Base-by-base conservation (phyloP, 306 rosid species). In the Quercus dentata region DNA sequence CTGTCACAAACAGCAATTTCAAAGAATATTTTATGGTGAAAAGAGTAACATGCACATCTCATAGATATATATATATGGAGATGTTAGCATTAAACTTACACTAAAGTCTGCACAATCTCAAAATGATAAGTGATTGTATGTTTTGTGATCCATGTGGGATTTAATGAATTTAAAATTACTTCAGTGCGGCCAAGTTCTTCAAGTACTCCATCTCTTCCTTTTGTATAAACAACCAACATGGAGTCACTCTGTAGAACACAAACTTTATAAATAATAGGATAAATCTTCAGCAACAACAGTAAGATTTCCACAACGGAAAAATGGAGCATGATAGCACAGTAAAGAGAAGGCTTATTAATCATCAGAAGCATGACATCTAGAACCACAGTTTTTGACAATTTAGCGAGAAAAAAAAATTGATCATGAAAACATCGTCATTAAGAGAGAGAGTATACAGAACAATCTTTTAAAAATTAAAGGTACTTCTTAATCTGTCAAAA, bases 141-240 rank as follows among this genome's bases (percentile, higher is more conserved):
- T 80, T 89, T 96, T 52, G 87, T 81, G 82, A 93, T 93, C 99
- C 99, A 96, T 18, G 80, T 79, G 31, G 99, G 99, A 86, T 88
- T 87, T 77, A 91, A 78, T 54, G 99, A 91, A 88, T 96, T 93
- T 63, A 88, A 75, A 83, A 96, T 76, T 52, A 93, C 97, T 89
- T 96, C 99, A 3, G 99, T 96, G 77, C 99, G 99, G 69, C 89
- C 85, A 83, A 96, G 78, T 86, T 96, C 99, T 78, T 82, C 83
- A 52, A 96, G 89, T 75, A 84, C 88, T 79, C 97, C 98, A 81
- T 96, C 94, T 85, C 86, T 91, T 71, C 91, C 92, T 89, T 73
- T 93, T 78, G 87, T 23, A 80, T 91, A 93, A 81, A 87, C 83
- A 82, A 96, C 88, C 87, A 91, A 59, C 93, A 96, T 89, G 12